Percentiles rank a stretch among this genome's conserved stretches.
phyloP scores from a whole-genome alignment of 108 stramenopile genomes.

The Nitzschia palea region DNA sequence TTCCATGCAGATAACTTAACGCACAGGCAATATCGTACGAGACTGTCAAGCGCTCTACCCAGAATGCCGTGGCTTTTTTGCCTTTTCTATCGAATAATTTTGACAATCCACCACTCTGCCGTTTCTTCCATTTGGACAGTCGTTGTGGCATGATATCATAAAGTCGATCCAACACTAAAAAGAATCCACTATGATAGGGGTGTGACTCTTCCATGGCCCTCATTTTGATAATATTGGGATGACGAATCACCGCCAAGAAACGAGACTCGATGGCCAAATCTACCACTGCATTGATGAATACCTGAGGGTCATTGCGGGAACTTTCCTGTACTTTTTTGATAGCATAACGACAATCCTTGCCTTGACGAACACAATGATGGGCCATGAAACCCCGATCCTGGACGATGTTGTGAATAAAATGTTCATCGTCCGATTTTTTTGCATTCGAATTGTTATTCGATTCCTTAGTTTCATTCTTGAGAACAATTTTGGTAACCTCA shows the following conservation, averaged over 20 bases:
- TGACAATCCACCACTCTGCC: constrained; percentile 49
- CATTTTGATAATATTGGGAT: constrained; percentile 92
- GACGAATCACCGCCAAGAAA: constrained; percentile 76
- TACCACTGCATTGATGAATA: constrained; percentile 72
- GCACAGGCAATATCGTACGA: constrained; percentile 80
- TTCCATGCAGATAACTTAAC: constrained; percentile 70
- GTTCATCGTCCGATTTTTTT: constrained; percentile 54
- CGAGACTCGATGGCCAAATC: constrained; percentile 82
- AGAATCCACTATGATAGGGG: constrained; percentile 53
- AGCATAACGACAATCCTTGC: constrained; percentile 82
- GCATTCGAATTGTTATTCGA: constrained; percentile 7
- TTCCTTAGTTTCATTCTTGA: constrained; percentile 15
- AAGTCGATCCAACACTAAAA: constrained; percentile 76
- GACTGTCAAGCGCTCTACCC: constrained; percentile 65
- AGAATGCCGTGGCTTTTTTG: constrained; percentile 64
- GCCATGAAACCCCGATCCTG: constrained; percentile 84
- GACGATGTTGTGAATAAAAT: constrained; percentile 60
- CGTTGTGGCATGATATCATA: constrained; percentile 71
- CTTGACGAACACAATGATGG: constrained; percentile 64
- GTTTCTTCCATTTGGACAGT: constrained; percentile 69
- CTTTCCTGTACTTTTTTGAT: constrained; percentile 75
- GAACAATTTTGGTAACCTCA: constrained; percentile 55
- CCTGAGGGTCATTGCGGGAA: constrained; percentile 53
- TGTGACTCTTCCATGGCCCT: constrained; percentile 42
- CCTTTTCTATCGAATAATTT: constrained; percentile 63